A percentile compares a stretch with the other conserved stretches of the same genome.
Evolutionary conservation across 2,329 filamentous ascomycete species (phyloP).

Genomic region (Uncinocarpus reesii): DNA sequence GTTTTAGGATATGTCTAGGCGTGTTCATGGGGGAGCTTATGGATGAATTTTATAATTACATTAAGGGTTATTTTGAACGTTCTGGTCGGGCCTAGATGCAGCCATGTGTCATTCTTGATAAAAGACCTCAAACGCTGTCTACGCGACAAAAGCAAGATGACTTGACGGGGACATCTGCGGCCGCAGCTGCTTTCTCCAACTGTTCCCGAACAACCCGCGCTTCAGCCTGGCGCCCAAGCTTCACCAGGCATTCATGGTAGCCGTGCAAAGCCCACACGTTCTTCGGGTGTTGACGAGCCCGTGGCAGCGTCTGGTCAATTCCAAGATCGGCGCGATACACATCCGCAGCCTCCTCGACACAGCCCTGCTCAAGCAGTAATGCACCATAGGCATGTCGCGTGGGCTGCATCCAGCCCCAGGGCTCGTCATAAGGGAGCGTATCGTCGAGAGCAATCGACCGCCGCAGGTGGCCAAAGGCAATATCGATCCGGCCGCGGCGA

Average conservation of each 20-base stretch:
- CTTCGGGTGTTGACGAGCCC: conserved; percentile 55
- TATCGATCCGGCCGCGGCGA: conserved; percentile 47
- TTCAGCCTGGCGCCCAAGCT: conserved; percentile 39
- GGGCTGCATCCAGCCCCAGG: conserved; percentile 73
- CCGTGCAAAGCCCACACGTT: conserved; percentile 67
- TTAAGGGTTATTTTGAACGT: no score
- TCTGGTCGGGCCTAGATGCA: no score
- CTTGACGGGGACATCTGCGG: conserved; percentile 47
- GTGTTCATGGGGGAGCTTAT: no score
- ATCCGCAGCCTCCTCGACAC: conserved; percentile 45
- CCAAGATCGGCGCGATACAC: conserved; percentile 56
- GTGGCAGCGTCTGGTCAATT: conserved; percentile 48
- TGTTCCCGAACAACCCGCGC: conserved; percentile 37
- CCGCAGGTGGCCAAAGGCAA: conserved; percentile 51
- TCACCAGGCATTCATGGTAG: conserved; percentile 55
- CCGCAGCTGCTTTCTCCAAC: conserved; percentile 41
- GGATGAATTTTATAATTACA: no score
- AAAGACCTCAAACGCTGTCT: no score
- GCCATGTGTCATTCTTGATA: no score
- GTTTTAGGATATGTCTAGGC: no score
- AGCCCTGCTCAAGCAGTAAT: conserved; percentile 56
- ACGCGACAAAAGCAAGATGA: conserved; percentile 47
- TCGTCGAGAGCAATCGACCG: conserved; percentile 52
- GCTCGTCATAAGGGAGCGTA: conserved; percentile 58
- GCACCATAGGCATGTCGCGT: conserved; percentile 61